Conservation (phyloP, 2,329 filamentous ascomycete genomes). For the Graphilbum ipis-grandicollis region DNA sequence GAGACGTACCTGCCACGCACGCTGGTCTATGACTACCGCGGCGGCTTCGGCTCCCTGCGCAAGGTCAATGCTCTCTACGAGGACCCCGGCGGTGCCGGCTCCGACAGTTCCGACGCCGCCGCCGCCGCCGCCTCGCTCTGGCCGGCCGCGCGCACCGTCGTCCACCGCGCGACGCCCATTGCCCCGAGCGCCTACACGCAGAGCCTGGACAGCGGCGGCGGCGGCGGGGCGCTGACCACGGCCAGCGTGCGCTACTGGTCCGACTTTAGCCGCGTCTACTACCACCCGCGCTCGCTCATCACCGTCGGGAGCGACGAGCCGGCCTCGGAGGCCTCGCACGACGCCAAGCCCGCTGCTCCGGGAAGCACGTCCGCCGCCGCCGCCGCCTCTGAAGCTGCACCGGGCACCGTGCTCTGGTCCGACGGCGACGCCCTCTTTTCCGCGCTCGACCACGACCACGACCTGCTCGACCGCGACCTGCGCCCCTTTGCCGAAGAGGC, state of each 20-base stretch:
- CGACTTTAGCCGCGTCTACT: conserved; percentile 85
- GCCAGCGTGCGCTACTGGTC: conserved; percentile 86
- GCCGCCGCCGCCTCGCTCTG: conserved; percentile 32
- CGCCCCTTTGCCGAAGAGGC: conserved; percentile 83
- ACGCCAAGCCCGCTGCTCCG: too few species aligned
- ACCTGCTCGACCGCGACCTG: conserved; percentile 79
- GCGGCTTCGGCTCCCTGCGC: conserved; percentile 73
- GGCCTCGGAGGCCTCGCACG: neutral
- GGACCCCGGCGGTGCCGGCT: conserved; percentile 6
- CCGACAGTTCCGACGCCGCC: too few species aligned
- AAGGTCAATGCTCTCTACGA: conserved; percentile 85
- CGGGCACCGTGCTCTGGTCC: conserved; percentile 41
- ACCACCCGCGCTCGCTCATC: conserved; percentile 72
- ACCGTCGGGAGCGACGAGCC: conserved; percentile 37
- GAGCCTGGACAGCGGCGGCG: conserved; percentile 54
- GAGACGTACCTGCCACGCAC: conserved; percentile 89
- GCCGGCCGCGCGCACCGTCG: conserved; percentile 23
- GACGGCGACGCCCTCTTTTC: conserved; percentile 61
- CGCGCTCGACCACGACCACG: conserved; percentile 59
- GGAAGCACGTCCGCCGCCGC: too few species aligned
- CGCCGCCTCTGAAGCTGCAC: too few species aligned
- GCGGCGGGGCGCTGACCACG: conserved; percentile 43
- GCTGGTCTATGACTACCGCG: conserved; percentile 88
- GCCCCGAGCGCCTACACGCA: conserved; percentile 59
- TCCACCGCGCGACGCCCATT: conserved; percentile 54